Evolutionary conservation across 2,329 filamentous ascomycete genomes (phyloP).

Genomic region (Scopulariopsis brevicaulis): DNA sequence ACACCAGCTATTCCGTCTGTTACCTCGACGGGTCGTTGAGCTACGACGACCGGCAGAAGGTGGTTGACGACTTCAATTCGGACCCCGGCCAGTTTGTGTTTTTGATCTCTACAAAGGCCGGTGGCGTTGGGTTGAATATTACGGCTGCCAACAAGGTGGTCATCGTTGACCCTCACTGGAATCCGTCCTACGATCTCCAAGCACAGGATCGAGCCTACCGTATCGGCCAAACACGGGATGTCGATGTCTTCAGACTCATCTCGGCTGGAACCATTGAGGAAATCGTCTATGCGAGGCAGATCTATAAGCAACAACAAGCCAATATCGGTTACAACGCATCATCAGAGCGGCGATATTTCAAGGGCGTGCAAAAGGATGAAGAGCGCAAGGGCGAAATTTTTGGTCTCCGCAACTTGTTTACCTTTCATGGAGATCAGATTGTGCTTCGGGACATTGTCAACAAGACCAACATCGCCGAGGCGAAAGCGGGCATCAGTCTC

Average conservation of each 20-base stretch:
- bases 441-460: slow-evolving; percentile 93
- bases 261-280: slow-evolving; percentile 92
- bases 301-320: slow-evolving; percentile 98
- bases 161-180: slow-evolving; percentile 96
- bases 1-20: slow-evolving; percentile 81
- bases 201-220: slow-evolving; percentile 94
- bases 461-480: slow-evolving; percentile 95
- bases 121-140: slow-evolving; percentile 90
- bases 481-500: slow-evolving; percentile 71
- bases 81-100: slow-evolving; percentile 86
- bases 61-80: slow-evolving; percentile 85
- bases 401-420: slow-evolving; percentile 76
- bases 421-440: slow-evolving; percentile 67
- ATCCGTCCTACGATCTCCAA: slow-evolving; percentile 86
- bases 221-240: slow-evolving; percentile 84
- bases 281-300: slow-evolving; percentile 91
- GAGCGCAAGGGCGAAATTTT: slow-evolving; percentile 89
- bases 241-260: slow-evolving; percentile 89
- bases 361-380: slow-evolving; percentile 76
- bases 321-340: slow-evolving; percentile 95
- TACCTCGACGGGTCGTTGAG: slow-evolving; percentile 80
- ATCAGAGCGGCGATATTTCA: slow-evolving; percentile 87
- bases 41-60: slow-evolving; percentile 71
- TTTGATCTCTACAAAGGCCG: slow-evolving; percentile 85
- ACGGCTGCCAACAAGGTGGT: slow-evolving; percentile 97